A percentile compares a stretch with the other conserved stretches of the same genome.
Conservation (phyloP, 2,329 filamentous ascomycete genomes). For the Colletotrichum neosansevieriae region DNA sequence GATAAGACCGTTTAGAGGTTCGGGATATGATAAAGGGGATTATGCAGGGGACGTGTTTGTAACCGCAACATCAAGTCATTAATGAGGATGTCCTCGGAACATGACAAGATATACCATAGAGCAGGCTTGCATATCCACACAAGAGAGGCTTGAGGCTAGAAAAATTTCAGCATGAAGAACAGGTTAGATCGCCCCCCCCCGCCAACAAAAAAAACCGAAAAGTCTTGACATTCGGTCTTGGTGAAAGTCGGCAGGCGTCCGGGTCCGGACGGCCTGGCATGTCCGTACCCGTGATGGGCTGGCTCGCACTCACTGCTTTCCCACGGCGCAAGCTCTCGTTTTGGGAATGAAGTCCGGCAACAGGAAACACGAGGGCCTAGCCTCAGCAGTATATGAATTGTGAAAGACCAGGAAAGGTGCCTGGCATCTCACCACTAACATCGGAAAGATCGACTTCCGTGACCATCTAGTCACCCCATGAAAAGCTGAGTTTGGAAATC, state of each 20-base stretch:
- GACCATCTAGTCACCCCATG: not conserved
- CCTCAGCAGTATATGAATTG: too few relatives aligned
- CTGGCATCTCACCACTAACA: not conserved
- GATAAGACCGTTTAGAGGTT: not conserved
- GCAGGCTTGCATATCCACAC: too few relatives aligned
- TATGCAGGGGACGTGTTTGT: not conserved
- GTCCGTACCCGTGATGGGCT: conserved; percentile 18
- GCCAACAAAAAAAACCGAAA: not conserved
- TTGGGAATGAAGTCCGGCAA: not conserved
- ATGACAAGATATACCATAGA: too few relatives aligned
- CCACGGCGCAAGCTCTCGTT: not conserved
- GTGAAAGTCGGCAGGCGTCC: not conserved
- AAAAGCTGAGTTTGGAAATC: not conserved
- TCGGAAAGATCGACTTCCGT: not conserved
- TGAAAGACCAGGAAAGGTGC: too few relatives aligned
- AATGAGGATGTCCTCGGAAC: too few relatives aligned
- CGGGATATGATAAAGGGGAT: not conserved
- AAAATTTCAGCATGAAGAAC: too few relatives aligned
- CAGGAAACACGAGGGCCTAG: too few relatives aligned
- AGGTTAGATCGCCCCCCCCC: too few relatives aligned
- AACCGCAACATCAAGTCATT: too few relatives aligned
- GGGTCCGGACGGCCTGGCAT: conserved; percentile 10
- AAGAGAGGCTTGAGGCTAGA: too few relatives aligned
- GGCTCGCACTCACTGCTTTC: not conserved
- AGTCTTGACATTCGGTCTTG: not conserved